Percentiles rank a stretch among this genome's conserved stretches.
Evolutionary conservation across 305 asterid species (phyloP).

Genomic region (Fraxinus velutina): DNA sequence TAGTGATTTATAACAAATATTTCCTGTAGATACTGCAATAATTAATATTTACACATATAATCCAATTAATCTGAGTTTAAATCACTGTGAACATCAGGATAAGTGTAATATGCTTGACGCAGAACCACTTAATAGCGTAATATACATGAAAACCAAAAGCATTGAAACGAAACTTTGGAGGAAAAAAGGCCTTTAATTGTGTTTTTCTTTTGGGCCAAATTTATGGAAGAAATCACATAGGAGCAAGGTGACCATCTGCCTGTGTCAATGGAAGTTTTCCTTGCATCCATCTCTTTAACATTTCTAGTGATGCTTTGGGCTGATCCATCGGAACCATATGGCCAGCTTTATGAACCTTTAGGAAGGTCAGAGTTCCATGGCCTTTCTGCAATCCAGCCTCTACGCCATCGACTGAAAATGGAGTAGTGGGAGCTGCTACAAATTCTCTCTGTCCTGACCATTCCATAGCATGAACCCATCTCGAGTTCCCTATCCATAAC

Average conservation of each 20-base stretch:
- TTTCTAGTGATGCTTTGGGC: conserved; percentile 37
- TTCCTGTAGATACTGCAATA: neutral
- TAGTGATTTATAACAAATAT: neutral
- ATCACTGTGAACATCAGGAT: neutral
- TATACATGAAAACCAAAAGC: neutral
- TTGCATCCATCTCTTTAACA: conserved; percentile 39
- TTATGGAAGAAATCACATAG: neutral
- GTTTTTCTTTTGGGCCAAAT: neutral
- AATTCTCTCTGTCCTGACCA: conserved; percentile 42
- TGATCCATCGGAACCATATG: conserved; percentile 51
- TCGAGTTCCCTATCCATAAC: conserved; percentile 34
- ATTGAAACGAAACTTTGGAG: neutral
- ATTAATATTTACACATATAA: too few species aligned
- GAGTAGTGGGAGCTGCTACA: conserved; percentile 13
- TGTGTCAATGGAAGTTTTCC: conserved; percentile 16
- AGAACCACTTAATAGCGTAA: neutral
- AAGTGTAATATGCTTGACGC: neutral
- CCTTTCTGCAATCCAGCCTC: conserved; percentile 33
- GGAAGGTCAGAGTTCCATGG: conserved; percentile 34
- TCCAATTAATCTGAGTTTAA: neutral
- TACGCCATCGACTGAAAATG: conserved; percentile 30
- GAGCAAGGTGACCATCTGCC: conserved; percentile 1
- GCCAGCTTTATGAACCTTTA: conserved; percentile 39
- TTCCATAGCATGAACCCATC: conserved; percentile 43
- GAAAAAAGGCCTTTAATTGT: neutral